phyloP scores from a whole-genome alignment of 176 grass and related monocot genomes.

The Zoysia japonica region DNA sequence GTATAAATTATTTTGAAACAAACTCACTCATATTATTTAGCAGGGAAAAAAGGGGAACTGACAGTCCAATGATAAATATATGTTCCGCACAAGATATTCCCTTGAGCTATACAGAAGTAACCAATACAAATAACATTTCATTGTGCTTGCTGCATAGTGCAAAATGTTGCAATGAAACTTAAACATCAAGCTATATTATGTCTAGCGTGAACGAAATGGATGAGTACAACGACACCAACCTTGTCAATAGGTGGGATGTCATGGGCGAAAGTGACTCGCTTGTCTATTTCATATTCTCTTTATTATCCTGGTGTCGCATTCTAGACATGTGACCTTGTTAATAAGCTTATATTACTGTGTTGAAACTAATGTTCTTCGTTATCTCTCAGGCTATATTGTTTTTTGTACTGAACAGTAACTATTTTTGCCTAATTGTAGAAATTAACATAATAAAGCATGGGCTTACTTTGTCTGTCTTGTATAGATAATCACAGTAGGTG shows the following conservation, averaged over 20 bases:
- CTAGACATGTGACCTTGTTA: background rate
- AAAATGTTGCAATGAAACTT: too few species aligned
- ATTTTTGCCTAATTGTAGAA: background rate
- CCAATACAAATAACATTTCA: too few species aligned
- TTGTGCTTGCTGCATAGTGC: too few species aligned
- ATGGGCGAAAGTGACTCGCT: background rate
- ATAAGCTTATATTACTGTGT: background rate
- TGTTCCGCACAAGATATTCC: background rate
- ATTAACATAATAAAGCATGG: background rate
- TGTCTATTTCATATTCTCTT: background rate
- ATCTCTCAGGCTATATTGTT: background rate
- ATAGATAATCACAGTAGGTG: slow-evolving; percentile 31
- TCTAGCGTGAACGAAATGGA: background rate
- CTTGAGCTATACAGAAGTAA: background rate
- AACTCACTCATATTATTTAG: background rate
- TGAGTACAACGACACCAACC: background rate
- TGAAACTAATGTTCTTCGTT: background rate
- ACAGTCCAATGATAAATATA: background rate
- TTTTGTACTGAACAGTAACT: background rate
- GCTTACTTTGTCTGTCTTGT: slow-evolving; percentile 31
- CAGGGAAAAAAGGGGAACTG: background rate
- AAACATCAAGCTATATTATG: background rate
- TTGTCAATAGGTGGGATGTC: background rate
- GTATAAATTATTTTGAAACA: background rate
- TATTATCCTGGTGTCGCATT: background rate